phyloP scores from a whole-genome alignment of 2,329 filamentous ascomycete genomes.

The Xylaria sp. region DNA sequence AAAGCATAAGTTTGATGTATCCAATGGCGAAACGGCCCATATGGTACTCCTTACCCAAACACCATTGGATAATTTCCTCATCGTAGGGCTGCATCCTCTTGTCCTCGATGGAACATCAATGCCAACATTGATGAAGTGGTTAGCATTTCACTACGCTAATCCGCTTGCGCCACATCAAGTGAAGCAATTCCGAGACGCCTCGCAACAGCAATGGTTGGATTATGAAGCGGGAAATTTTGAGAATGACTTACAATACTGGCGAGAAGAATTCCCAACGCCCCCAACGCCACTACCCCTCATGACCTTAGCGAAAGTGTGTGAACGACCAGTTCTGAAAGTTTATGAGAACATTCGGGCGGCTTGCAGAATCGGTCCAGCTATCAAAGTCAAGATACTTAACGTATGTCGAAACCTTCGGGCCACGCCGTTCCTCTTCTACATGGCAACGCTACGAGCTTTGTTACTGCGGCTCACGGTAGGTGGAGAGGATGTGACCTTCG shows the following conservation, averaged over 20 bases:
- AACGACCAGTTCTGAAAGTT: not conserved
- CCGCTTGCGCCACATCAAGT: too few relatives aligned
- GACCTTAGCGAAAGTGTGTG: not conserved
- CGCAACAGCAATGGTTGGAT: not conserved
- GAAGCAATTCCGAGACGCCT: not conserved
- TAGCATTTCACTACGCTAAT: not conserved
- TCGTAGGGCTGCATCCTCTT: not conserved
- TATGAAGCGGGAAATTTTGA: not conserved
- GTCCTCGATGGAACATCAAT: not conserved
- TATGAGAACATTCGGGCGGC: not conserved
- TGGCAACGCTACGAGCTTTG: slow-evolving; percentile 4
- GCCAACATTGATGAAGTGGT: not conserved
- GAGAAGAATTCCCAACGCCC: not conserved
- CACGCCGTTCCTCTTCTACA: slow-evolving; percentile 13
- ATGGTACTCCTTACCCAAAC: too few relatives aligned
- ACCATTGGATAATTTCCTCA: too few relatives aligned
- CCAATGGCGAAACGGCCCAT: too few relatives aligned
- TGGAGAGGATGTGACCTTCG: slow-evolving; percentile 1
- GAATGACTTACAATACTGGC: not conserved
- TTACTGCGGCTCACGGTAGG: slow-evolving; percentile 1
- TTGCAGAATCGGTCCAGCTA: not conserved
- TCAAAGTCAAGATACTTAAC: not conserved
- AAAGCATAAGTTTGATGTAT: too few relatives aligned
- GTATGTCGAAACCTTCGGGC: slow-evolving; percentile 1
- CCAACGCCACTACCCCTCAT: not conserved